Evolutionary conservation across 345 rosid genomes (phyloP), one percentile per base, ranked within the genome.

Genomic region (Erysimum cheiranthoides): DNA sequence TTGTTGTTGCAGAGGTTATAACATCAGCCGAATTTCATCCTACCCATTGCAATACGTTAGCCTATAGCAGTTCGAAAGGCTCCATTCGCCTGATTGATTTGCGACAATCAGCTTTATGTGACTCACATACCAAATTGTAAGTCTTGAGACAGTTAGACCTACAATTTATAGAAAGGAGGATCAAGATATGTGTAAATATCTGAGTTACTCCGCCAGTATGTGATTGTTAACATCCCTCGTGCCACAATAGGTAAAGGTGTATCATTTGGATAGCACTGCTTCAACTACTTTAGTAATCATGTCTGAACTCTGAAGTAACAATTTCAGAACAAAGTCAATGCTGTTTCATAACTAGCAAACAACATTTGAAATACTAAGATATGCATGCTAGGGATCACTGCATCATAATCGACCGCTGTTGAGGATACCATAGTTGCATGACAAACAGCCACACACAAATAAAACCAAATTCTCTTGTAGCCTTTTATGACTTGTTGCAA

Each of bases 11-110:
- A 94, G 98, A 94, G 93, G 98, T 94, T 77, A 92, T 94, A 73
- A 94, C 98, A 70, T 94, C 97, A 75, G 98, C 98, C 5, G 98
- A 94, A 66, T 94, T 94, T 79, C 98, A 94, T 76, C 98, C 98
- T 66, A 82, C 83, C 49, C 98, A 92, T 71, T 94, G 98, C 80
- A 92, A 94, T 80, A 88, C 47, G 53, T 83, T 94, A 85, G 98
- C 96, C 51, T 94, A 94, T 78, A 92, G 98, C 88, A 94, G 98
- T 87, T 94, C 97, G 35, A 94, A 89, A 80, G 98, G 98, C 80
- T 94, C 97, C 75, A 86, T 94, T 83, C 90, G 97, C 74, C 92
- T 94, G 64, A 83, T 94, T 84, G 98, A 94, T 83, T 82, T 94
- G 86, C 90, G 98, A 71, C 98, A 92, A 63, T 94, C 98, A 77